Evolutionary conservation across 2,329 filamentous ascomycete species (phyloP).

Genomic region (Calonectria ilicicola): DNA sequence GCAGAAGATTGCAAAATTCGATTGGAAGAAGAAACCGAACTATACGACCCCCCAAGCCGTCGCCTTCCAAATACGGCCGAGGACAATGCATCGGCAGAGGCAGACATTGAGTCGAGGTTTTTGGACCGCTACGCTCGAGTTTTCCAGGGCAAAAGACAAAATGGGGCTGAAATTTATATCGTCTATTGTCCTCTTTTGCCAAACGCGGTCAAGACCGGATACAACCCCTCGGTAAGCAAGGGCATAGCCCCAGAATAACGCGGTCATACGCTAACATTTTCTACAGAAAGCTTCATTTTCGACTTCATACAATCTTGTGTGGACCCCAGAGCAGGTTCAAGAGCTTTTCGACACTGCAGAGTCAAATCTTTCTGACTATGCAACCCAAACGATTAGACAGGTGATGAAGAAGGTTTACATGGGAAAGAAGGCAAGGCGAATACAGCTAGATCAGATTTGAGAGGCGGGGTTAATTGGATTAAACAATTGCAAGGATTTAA

Average conservation of each 20-base stretch:
- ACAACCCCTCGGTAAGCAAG: slow-evolving; percentile 31
- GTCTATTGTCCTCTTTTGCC: slow-evolving; percentile 37
- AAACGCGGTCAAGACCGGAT: slow-evolving; percentile 10
- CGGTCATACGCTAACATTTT: background rate
- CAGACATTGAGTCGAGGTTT: slow-evolving; percentile 8
- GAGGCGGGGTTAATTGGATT: background rate
- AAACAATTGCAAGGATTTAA: background rate
- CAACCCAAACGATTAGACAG: slow-evolving; percentile 24
- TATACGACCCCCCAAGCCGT: background rate
- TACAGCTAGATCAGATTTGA: background rate
- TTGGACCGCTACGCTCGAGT: slow-evolving; percentile 28
- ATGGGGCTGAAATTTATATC: slow-evolving; percentile 23
- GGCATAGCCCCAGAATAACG: background rate
- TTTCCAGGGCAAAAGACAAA: slow-evolving; percentile 24
- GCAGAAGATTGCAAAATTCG: slow-evolving; percentile 33
- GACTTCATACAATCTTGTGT: slow-evolving; percentile 39
- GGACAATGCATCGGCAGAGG: accelerated
- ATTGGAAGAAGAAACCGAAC: slow-evolving; percentile 5
- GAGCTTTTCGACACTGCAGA: slow-evolving; percentile 16
- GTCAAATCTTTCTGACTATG: slow-evolving; percentile 29
- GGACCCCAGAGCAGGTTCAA: slow-evolving; percentile 35
- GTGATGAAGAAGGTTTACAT: slow-evolving; percentile 29
- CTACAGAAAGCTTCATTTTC: slow-evolving; percentile 32
- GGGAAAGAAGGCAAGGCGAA: slow-evolving; percentile 17
- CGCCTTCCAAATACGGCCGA: accelerated